Base-by-base conservation (phyloP, 2,329 filamentous ascomycete species). In the Tothia fuscella region DNA sequence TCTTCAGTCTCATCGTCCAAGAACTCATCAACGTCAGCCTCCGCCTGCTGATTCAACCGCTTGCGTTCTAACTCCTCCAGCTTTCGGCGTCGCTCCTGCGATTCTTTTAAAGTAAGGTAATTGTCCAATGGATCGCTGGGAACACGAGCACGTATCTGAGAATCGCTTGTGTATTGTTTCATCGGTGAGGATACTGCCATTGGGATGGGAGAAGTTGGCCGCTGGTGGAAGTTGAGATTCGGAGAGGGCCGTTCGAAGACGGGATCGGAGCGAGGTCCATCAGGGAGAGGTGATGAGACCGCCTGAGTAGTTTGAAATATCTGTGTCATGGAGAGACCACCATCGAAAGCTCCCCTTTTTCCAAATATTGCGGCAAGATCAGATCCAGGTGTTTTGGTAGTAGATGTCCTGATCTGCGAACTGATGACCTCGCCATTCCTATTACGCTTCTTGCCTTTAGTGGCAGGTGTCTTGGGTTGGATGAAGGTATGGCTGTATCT, bases 231-330 rank as follows among this genome's bases (percentile, higher is more conserved):
- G 35, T 41, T 17, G 24, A 38, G 19, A 22, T 44, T 38, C 13
- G 43, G 43, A 29, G 43, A 45, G 13, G 43, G 43, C 4, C 43
- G 30, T 5, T 45, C 24, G 24, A 45, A 45, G 4, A 44, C 32
- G 24, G 25, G 41, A 24, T 45, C 43, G 3, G 43, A 45, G 19
- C 26, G 21, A 6, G 28, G 32, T 9, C 9, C 24, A 7, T 32
- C 30, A 3, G 42, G 20, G 6, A 22, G 26, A 20, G 44, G 44
- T 17, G 44, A 46, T 9, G 44, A 45, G 12, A 20, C 21, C 14
- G 36, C 33, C 19, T 46, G 44, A 14, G 44, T 46, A 19, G 21
- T 19, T 14, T n/a, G 16, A 31, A 46, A 46, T 6, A 37, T 20
- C 26, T 46, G 44, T 7, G 41, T 31, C 28, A 44, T 13, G 13